These are phyloP conservation scores for Fusarium palustre DNA, from an alignment of 2,329 filamentous ascomycete species.

Conservation along the genomic window DNA sequence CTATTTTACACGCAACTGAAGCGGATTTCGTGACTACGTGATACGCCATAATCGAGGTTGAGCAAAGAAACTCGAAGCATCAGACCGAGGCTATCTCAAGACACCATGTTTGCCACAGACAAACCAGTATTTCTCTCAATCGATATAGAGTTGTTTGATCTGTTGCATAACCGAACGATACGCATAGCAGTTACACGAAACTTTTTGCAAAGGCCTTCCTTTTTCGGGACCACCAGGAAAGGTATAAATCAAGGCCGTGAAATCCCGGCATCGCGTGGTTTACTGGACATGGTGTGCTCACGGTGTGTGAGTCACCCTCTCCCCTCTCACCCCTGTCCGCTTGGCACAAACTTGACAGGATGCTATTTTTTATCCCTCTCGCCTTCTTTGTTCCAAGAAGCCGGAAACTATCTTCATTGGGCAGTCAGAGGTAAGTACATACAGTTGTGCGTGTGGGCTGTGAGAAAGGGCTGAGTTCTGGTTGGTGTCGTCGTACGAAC, in stretches of 20 bases:
- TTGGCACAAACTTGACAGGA: slow-evolving; percentile 30
- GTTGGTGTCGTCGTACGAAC: slow-evolving; percentile 8
- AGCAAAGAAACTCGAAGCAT: background rate
- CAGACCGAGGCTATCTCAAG: slow-evolving; percentile 8
- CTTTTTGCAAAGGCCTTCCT: background rate
- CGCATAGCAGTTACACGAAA: background rate
- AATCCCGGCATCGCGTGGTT: slow-evolving; percentile 32
- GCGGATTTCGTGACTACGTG: slow-evolving; percentile 34
- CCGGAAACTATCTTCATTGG: slow-evolving; percentile 43
- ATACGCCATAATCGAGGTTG: slow-evolving; percentile 21
- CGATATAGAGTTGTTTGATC: slow-evolving; percentile 7
- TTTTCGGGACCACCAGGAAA: slow-evolving; percentile 26
- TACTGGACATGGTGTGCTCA: slow-evolving; percentile 38
- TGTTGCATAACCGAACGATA: slow-evolving; percentile 18
- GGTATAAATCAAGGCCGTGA: slow-evolving; percentile 16
- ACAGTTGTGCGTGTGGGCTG: slow-evolving; percentile 33
- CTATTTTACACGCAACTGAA: slow-evolving; percentile 27
- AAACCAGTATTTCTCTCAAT: background rate
- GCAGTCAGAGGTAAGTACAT: slow-evolving; percentile 38
- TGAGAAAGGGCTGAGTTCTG: background rate
- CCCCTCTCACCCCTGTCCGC: slow-evolving; percentile 3
- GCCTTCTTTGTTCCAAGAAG: slow-evolving; percentile 27
- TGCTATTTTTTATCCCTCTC: slow-evolving; percentile 15
- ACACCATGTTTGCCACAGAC: slow-evolving; percentile 1
- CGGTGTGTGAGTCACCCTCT: slow-evolving; percentile 48